Evolutionary conservation across 2,329 filamentous ascomycete genomes (phyloP).

Genomic region (Fusarium nisikadoi): DNA sequence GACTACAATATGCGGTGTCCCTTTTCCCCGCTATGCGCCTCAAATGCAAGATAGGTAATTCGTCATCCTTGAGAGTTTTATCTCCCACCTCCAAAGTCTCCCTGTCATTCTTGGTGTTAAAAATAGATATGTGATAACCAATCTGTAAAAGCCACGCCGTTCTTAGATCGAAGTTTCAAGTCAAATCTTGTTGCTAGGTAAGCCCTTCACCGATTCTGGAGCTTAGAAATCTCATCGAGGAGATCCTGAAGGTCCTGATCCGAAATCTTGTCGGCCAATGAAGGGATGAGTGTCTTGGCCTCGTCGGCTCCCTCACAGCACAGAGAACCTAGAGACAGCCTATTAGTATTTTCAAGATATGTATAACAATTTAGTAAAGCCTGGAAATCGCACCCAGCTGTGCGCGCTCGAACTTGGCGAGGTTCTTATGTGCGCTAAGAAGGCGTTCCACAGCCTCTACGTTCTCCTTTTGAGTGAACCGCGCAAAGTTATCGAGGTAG

Average conservation of each 20-base stretch:
- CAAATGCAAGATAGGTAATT: conserved; percentile 39
- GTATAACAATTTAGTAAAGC: background rate
- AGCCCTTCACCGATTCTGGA: conserved; percentile 58
- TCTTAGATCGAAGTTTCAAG: background rate
- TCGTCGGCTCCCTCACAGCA: conserved; percentile 95
- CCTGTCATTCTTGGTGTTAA: conserved; percentile 15
- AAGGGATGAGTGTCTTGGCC: conserved; percentile 95
- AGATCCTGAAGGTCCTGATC: conserved; percentile 90
- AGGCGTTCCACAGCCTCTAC: conserved; percentile 93
- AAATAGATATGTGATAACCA: conserved; percentile 19
- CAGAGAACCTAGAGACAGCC: conserved; percentile 74
- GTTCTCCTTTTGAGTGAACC: conserved; percentile 95
- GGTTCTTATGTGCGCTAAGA: conserved; percentile 79
- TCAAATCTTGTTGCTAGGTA: background rate
- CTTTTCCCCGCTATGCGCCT: conserved; percentile 45
- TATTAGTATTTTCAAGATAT: background rate
- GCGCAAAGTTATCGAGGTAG: conserved; percentile 93
- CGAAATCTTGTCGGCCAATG: conserved; percentile 85
- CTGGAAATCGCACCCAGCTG: conserved; percentile 76
- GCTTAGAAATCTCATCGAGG: conserved; percentile 89
- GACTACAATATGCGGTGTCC: conserved; percentile 32
- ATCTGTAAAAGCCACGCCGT: conserved; percentile 13
- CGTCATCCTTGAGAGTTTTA: conserved; percentile 7
- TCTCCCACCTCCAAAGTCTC: conserved; percentile 6
- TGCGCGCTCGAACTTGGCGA: conserved; percentile 93